Conservation (phyloP, 2,329 filamentous ascomycete species). For the Chaetomiaceae sp. region DNA sequence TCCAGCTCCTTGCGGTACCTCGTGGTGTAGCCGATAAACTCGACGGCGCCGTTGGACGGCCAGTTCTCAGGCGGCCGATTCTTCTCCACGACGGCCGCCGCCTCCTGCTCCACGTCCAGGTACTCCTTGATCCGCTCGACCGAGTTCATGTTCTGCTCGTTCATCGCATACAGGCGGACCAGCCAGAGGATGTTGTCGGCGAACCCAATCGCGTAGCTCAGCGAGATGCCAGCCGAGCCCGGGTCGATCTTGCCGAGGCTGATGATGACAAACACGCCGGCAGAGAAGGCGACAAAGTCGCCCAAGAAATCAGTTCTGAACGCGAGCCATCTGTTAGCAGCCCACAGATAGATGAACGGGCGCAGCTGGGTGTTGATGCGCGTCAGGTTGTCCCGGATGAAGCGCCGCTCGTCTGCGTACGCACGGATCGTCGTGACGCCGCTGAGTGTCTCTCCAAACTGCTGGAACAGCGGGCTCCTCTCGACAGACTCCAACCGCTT, state of each 20-base stretch:
- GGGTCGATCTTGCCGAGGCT: conserved; percentile 81
- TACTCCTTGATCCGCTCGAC: conserved; percentile 98
- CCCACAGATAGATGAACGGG: conserved; percentile 95
- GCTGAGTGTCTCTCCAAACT: conserved; percentile 91
- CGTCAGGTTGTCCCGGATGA: conserved; percentile 83
- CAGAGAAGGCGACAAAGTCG: conserved; percentile 88
- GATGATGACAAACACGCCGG: conserved; percentile 82
- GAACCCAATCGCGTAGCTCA: conserved; percentile 95
- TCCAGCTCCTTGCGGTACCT: conserved; percentile 85
- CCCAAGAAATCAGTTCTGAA: conserved; percentile 88
- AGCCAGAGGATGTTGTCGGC: conserved; percentile 97
- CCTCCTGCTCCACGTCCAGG: conserved; percentile 92
- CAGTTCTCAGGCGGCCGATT: conserved; percentile 73
- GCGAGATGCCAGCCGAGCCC: conserved; percentile 84
- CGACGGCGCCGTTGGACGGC: conserved; percentile 79
- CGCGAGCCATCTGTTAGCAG: conserved; percentile 91
- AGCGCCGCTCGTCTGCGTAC: conserved; percentile 89
- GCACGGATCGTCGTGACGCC: conserved; percentile 96
- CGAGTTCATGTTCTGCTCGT: conserved; percentile 99
- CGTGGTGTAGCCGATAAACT: conserved; percentile 86
- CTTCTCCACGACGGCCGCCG: conserved; percentile 69
- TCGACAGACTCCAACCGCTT: conserved; percentile 94
- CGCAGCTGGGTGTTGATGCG: conserved; percentile 88
- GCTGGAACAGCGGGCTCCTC: conserved; percentile 91
- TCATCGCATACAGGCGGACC: conserved; percentile 85